Conservation (phyloP, 148 eudicot species). For the Persicaria tinctoria region DNA sequence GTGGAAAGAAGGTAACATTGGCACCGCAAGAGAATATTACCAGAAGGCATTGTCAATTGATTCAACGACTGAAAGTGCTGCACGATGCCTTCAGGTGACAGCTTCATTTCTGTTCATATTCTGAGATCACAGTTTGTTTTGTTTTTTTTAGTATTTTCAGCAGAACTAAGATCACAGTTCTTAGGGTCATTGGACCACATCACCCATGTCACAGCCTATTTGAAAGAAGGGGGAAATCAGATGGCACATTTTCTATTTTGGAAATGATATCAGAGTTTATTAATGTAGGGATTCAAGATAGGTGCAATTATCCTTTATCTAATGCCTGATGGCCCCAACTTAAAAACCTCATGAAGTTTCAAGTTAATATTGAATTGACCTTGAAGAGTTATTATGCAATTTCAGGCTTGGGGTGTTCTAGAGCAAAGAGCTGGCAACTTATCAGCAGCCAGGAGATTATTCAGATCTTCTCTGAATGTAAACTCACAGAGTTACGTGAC, state of each 20-base stretch:
- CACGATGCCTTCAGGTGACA: slow-evolving; percentile 90
- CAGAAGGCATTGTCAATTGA: slow-evolving; percentile 64
- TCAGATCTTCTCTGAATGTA: slow-evolving; percentile 79
- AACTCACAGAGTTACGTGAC: slow-evolving; percentile 93
- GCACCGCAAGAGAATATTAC: slow-evolving; percentile 73
- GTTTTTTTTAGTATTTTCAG: too few relatives aligned
- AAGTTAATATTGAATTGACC: neutral
- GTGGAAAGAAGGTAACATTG: slow-evolving; percentile 91
- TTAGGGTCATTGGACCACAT: too few relatives aligned
- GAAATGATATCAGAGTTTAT: too few relatives aligned
- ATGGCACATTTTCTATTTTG: too few relatives aligned
- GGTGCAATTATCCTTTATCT: too few relatives aligned
- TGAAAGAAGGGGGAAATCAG: too few relatives aligned
- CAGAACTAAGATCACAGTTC: too few relatives aligned
- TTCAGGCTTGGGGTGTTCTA: slow-evolving; percentile 96
- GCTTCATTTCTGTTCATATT: neutral
- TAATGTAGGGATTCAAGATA: too few relatives aligned
- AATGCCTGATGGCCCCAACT: too few relatives aligned
- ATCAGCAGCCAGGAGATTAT: slow-evolving; percentile 86
- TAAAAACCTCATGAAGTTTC: neutral
- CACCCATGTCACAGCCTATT: too few relatives aligned
- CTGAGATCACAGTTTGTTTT: too few relatives aligned
- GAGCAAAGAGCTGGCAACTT: slow-evolving; percentile 90
- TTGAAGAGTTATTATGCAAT: slow-evolving; percentile 2
- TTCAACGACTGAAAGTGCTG: slow-evolving; percentile 78